Evolutionary conservation across 2,329 filamentous ascomycete genomes (phyloP).

Genomic region (Peltaster fructicola): DNA sequence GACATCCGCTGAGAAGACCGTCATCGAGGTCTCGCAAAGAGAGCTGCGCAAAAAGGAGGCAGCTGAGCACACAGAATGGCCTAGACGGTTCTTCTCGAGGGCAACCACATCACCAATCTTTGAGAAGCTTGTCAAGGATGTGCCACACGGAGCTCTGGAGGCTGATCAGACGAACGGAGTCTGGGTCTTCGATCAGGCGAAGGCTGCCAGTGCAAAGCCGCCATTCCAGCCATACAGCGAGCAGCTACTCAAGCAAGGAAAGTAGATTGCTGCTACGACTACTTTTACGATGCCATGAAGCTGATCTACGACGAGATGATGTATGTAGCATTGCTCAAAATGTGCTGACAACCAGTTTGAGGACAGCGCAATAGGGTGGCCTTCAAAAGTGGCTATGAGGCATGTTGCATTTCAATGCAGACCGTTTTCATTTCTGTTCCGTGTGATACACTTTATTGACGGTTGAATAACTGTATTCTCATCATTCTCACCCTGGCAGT

Average conservation of each 20-base stretch:
- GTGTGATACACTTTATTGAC: too few species aligned
- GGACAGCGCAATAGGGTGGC: too few species aligned
- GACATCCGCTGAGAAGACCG: constrained; percentile 61
- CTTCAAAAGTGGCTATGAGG: too few species aligned
- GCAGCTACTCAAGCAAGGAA: constrained; percentile 6
- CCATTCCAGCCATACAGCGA: constrained; percentile 13
- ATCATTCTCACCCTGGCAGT: too few species aligned
- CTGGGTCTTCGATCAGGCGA: constrained; percentile 47
- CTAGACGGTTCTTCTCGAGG: constrained; percentile 60
- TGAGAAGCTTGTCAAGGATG: constrained; percentile 30
- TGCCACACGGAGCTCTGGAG: constrained; percentile 30
- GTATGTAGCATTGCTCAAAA: too few species aligned
- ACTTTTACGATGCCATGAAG: too few species aligned
- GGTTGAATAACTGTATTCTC: too few species aligned
- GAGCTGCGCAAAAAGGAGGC: constrained; percentile 57
- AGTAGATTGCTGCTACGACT: too few species aligned
- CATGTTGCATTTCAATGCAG: too few species aligned
- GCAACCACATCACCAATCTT: constrained; percentile 23
- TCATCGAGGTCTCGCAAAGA: constrained; percentile 80
- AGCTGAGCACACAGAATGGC: constrained; percentile 59
- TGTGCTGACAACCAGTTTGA: too few species aligned
- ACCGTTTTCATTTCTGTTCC: too few species aligned
- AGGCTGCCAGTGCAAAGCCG: constrained; percentile 22
- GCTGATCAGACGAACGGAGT: constrained; percentile 50
- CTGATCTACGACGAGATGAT: too few species aligned